Evolutionary conservation across 2,329 filamentous ascomycete species (phyloP).

Genomic region (Xylariaceae sp.): DNA sequence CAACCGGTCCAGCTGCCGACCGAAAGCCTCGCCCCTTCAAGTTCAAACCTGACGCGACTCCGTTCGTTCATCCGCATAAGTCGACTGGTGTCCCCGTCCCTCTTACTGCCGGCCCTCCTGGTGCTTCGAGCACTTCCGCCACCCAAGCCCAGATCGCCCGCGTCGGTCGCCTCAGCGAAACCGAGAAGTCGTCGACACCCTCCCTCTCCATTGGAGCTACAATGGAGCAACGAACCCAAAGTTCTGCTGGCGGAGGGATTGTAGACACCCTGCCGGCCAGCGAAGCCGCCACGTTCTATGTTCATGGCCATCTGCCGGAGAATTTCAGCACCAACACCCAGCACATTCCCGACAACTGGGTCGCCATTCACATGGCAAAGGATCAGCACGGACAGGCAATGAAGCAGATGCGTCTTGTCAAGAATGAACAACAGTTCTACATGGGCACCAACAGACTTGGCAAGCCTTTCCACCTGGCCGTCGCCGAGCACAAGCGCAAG

Average conservation of each 20-base stretch:
- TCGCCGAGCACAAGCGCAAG: conserved; percentile 28
- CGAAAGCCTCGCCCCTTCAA: conserved; percentile 8
- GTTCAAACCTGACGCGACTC: conserved; percentile 7
- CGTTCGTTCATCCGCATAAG: conserved; percentile 20
- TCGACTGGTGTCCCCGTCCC: conserved; percentile 45
- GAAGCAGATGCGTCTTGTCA: conserved; percentile 21
- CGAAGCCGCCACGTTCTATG: conserved; percentile 30
- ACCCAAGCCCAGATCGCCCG: not conserved
- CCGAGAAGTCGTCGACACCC: not conserved
- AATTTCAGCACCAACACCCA: conserved; percentile 24
- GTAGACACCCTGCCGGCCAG: conserved; percentile 30
- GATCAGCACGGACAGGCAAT: conserved; percentile 26
- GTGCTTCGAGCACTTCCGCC: conserved; percentile 16
- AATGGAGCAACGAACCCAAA: conserved; percentile 7
- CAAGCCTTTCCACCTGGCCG: conserved; percentile 30
- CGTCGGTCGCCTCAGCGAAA: not conserved
- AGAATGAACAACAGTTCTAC: conserved; percentile 33
- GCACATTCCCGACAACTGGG: conserved; percentile 24
- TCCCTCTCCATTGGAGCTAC: not conserved
- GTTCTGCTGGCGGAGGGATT: conserved; percentile 1
- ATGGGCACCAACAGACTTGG: conserved; percentile 34
- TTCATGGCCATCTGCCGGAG: conserved; percentile 27
- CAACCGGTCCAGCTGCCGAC: conserved; percentile 10
- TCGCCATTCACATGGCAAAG: conserved; percentile 17
- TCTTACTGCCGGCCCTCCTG: conserved; percentile 52